Percentiles rank a stretch among this genome's conserved stretches.
Evolutionary conservation across 257 asterid species (phyloP).

Genomic region (Solanum ossicruentum): DNA sequence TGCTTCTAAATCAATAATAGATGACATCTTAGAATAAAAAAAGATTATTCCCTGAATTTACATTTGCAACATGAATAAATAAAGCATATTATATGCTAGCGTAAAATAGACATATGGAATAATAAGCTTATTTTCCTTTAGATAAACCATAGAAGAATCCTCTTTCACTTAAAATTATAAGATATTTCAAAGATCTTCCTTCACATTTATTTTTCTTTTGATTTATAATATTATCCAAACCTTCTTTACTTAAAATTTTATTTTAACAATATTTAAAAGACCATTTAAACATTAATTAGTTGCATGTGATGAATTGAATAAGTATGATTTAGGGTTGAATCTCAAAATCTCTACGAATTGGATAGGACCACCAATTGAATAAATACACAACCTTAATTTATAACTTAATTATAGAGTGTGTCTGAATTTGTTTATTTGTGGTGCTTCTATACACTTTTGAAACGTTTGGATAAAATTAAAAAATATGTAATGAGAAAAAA

Average conservation of each 20-base stretch:
- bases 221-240: neutral
- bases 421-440: neutral
- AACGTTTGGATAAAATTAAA: too few species aligned
- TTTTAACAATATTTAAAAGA: too few species aligned
- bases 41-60: neutral
- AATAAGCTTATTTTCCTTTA: neutral
- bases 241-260: too few species aligned
- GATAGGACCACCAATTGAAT: too few species aligned
- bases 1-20: neutral
- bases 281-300: neutral
- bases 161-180: neutral
- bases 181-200: too few species aligned
- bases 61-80: neutral
- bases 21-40: neutral
- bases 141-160: neutral
- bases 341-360: neutral
- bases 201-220: too few species aligned
- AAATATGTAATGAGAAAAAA: neutral
- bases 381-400: too few species aligned
- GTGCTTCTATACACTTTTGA: too few species aligned
- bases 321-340: neutral
- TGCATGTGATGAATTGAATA: neutral
- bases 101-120: neutral
- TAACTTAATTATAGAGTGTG: neutral
- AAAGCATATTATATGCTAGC: neutral